Conservation (phyloP, 495 filamentous ascomycete species). For the Trichodelitschia bisporula region DNA sequence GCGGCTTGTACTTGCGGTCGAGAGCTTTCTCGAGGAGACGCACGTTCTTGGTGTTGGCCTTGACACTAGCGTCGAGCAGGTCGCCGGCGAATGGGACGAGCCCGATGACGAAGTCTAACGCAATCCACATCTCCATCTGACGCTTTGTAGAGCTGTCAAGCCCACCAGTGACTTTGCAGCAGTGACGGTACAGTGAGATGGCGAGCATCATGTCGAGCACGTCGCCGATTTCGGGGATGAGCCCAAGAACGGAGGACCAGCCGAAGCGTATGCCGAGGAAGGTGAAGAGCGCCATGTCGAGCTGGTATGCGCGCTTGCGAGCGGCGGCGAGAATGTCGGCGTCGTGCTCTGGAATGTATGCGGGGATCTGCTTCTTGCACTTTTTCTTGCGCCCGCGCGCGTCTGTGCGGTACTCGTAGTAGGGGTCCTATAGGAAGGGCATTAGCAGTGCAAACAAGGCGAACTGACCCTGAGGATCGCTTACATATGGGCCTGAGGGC, state of each 20-base stretch:
- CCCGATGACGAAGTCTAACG: constrained; percentile 57
- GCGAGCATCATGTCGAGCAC: constrained; percentile 42
- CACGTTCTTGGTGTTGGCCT: constrained; percentile 16
- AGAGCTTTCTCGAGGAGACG: constrained; percentile 13
- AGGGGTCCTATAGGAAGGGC: constrained; percentile 14
- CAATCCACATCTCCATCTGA: constrained; percentile 57
- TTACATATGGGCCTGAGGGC: constrained; percentile 5
- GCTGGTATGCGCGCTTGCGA: constrained; percentile 52
- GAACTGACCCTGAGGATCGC: constrained; percentile 1
- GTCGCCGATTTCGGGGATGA: constrained; percentile 60
- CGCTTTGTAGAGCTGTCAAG: constrained; percentile 28
- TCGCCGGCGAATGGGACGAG: constrained; percentile 74
- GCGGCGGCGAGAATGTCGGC: constrained; percentile 53
- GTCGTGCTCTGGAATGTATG: constrained; percentile 50
- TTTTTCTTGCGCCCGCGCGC: constrained; percentile 16
- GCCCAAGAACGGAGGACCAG: constrained; percentile 55
- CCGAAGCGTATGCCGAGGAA: constrained; percentile 56
- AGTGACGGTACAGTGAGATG: constrained; percentile 40
- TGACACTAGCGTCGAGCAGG: constrained; percentile 35
- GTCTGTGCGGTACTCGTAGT: constrained; percentile 13
- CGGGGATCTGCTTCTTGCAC: constrained; percentile 18
- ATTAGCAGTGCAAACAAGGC: not conserved
- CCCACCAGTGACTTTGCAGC: constrained; percentile 42
- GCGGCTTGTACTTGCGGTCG: constrained; percentile 15
- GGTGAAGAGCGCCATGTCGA: constrained; percentile 60